These are phyloP conservation scores for Suillus paluster DNA, from an alignment of 768 basidiomycete species.

Conservation along the genomic window DNA sequence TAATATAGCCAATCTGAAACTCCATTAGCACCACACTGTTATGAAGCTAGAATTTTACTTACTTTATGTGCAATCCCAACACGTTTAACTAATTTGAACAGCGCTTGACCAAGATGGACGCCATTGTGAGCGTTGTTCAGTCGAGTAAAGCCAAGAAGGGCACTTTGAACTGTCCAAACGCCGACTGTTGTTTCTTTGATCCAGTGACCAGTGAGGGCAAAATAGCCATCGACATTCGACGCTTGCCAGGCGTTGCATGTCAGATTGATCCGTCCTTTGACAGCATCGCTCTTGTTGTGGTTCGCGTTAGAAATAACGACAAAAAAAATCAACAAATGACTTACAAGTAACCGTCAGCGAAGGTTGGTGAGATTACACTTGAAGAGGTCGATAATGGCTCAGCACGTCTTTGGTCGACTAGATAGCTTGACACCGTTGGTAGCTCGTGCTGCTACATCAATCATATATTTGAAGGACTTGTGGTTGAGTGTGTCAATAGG, in stretches of 20 bases:
- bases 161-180: slow-evolving; percentile 30
- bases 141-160: slow-evolving; percentile 41
- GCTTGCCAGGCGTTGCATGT: slow-evolving; percentile 48
- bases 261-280: slow-evolving; percentile 29
- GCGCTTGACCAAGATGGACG: slow-evolving; percentile 36
- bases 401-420: neutral
- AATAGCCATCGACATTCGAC: slow-evolving; percentile 38
- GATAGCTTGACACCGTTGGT: slow-evolving; percentile 34
- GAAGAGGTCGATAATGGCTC: slow-evolving; percentile 5
- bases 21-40: too few species aligned
- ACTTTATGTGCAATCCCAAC: slow-evolving; percentile 34
- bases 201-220: slow-evolving; percentile 44
- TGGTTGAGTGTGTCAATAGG: slow-evolving; percentile 43
- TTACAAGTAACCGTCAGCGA: neutral
- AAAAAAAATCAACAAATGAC: neutral
- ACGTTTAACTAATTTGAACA: slow-evolving; percentile 38
- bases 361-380: slow-evolving; percentile 6
- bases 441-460: slow-evolving; percentile 40
- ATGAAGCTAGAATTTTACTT: neutral
- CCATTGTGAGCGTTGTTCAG: slow-evolving; percentile 45
- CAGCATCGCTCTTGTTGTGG: slow-evolving; percentile 15
- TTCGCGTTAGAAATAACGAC: neutral
- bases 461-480: slow-evolving; percentile 14
- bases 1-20: slow-evolving; percentile 36
- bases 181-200: slow-evolving; percentile 31